These are phyloP conservation scores for Juglanconis juglandina DNA, from an alignment of 2,329 filamentous ascomycete genomes.

Conservation along the genomic window DNA sequence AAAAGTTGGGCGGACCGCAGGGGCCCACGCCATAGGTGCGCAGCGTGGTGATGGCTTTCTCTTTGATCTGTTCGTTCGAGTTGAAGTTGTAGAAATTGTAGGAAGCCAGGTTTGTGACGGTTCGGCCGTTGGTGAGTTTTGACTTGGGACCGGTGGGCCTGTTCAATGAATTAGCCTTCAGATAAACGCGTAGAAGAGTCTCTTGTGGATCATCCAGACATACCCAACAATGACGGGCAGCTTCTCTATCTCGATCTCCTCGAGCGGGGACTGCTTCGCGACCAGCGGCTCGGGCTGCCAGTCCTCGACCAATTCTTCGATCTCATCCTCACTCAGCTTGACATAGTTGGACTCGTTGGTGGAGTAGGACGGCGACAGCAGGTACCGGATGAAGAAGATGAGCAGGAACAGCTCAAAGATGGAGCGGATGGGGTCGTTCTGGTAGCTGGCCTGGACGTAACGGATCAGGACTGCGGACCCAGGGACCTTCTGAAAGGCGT, in stretches of 20 bases:
- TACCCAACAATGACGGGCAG: conserved; percentile 86
- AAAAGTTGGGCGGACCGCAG: conserved; percentile 95
- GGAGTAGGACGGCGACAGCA: conserved; percentile 87
- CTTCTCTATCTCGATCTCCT: conserved; percentile 80
- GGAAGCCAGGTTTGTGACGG: conserved; percentile 87
- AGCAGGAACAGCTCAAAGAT: conserved; percentile 91
- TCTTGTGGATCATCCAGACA: conserved; percentile 17
- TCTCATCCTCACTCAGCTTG: conserved; percentile 86
- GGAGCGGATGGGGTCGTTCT: conserved; percentile 91
- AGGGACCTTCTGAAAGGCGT: conserved; percentile 82
- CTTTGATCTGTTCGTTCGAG: conserved; percentile 85
- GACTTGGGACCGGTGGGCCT: conserved; percentile 87
- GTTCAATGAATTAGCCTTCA: conserved; percentile 2
- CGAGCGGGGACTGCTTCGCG: conserved; percentile 65
- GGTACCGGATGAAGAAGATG: conserved; percentile 91
- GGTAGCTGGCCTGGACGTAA: conserved; percentile 96
- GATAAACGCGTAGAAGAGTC: not conserved
- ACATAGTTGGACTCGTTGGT: conserved; percentile 88
- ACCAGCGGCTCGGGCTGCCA: conserved; percentile 95
- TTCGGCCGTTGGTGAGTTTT: conserved; percentile 83
- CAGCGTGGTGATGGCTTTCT: conserved; percentile 90
- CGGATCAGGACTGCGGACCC: conserved; percentile 91
- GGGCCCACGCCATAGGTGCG: conserved; percentile 95
- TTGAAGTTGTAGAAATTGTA: conserved; percentile 99
- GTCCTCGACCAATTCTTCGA: conserved; percentile 93